Base-by-base conservation (phyloP, 768 basidiomycete species). In the Boletus vinaceobasis region DNA sequence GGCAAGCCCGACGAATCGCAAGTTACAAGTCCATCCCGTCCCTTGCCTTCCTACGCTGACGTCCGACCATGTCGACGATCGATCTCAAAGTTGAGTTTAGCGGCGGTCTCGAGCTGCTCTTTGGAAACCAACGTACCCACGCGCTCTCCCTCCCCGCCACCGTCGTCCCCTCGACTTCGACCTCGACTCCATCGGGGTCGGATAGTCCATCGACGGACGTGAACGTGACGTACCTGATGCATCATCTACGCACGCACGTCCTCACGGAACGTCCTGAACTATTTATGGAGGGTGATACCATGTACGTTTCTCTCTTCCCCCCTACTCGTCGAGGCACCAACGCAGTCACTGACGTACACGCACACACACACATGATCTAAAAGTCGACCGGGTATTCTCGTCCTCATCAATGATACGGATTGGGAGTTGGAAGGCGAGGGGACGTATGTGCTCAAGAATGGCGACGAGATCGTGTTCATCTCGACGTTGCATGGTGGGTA, bases 361-460 rank as follows among this genome's bases (percentile, higher is more conserved):
- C 37, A 2, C 11, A 1, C 64, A 96, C 43, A 5, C 42, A 7
- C 26, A 29, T 17, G n/a, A 31, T 21, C n/a, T 5, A 3, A 27
- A 13, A 48, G 97, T 37, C 93, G 97, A 9, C 97, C 97, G 0
- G 97, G 97, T 0, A 97, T 99, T 36, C 77, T 99, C 4, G 96
- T 98, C 4, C 77, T 99, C n/a, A 84, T 99, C 50, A 98, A 98
- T 65, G 91, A 96, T 63, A 91, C 91, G 1, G 96, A 98, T 64
- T 98, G 96, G 96, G 95, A 98, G 71, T 77, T 98, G 7, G 96
- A 98, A 69, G 93, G 93, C 33, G 96, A 98, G 69, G 86, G 91
- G 21, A 86, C 89, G 7, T 97, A 96, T 68, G 76, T 74, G 58
- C 73, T 98, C 53, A 74, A 88, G 68, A 75, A 85, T 32, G 78